Percentiles rank a stretch among this genome's conserved stretches.
These are phyloP conservation scores for Ophiostoma piceae DNA, from an alignment of 2,329 filamentous ascomycete species.

Conservation along the genomic window DNA sequence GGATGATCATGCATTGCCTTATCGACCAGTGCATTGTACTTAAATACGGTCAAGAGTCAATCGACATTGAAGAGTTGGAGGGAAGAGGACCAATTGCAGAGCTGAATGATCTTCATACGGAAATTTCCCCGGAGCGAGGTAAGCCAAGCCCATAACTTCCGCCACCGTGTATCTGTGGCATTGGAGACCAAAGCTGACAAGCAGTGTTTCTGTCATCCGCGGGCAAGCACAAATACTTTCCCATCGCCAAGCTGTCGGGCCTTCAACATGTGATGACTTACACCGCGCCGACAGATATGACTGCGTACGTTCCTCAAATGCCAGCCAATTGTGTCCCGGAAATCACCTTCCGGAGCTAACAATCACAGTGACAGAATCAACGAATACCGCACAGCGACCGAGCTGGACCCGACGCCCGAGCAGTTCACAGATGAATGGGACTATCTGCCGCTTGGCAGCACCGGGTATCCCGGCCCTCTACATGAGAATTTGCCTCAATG, in stretches of 20 bases:
- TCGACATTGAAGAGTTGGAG: not conserved
- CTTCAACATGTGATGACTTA: not conserved
- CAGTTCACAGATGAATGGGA: slow-evolving; percentile 25
- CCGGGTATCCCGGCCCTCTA: not conserved
- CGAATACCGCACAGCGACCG: not conserved
- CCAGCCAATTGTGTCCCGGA: not conserved
- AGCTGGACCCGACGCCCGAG: slow-evolving; percentile 1
- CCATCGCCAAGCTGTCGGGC: slow-evolving; percentile 6
- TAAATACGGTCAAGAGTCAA: not conserved
- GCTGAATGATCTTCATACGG: slow-evolving; percentile 19
- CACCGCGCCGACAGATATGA: not conserved
- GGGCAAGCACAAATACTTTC: slow-evolving; percentile 15
- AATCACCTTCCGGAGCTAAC: not conserved
- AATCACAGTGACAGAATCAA: not conserved
- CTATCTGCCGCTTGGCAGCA: not conserved
- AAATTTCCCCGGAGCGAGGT: slow-evolving; percentile 24
- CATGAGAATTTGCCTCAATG: not conserved
- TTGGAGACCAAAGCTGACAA: not conserved
- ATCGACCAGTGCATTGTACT: slow-evolving; percentile 13
- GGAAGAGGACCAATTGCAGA: not conserved
- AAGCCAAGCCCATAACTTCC: not conserved
- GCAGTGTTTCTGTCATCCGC: slow-evolving; percentile 1
- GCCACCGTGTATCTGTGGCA: no score
- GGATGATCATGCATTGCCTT: slow-evolving; percentile 13
- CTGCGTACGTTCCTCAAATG: not conserved